phyloP scores from a whole-genome alignment of 306 rosid genomes.

The Corylus heterophylla region DNA sequence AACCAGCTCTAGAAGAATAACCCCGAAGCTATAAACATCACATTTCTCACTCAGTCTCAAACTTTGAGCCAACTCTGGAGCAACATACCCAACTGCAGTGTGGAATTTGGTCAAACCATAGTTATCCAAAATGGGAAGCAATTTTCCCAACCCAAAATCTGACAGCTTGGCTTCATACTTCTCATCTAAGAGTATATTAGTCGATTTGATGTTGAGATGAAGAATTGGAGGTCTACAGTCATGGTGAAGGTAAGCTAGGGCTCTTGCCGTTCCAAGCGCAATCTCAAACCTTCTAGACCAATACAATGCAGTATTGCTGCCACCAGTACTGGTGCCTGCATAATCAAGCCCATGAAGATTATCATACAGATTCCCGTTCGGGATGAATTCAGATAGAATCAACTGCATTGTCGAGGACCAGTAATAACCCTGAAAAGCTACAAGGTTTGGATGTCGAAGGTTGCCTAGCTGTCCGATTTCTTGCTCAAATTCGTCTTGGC shows the following conservation, averaged over 20 bases:
- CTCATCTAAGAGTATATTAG: conserved; percentile 85
- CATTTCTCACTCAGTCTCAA: conserved; percentile 88
- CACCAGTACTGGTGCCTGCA: conserved; percentile 82
- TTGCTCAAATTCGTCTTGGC: conserved; percentile 91
- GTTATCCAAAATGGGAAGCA: conserved; percentile 87
- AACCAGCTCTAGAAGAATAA: conserved; percentile 89
- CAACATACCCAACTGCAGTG: conserved; percentile 86
- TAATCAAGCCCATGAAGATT: conserved; percentile 72
- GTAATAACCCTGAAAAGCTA: conserved; percentile 86
- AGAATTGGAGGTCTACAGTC: conserved; percentile 90
- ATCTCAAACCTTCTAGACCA: conserved; percentile 85
- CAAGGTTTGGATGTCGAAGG: conserved; percentile 74
- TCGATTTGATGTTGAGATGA: conserved; percentile 94
- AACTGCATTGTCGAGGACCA: conserved; percentile 96
- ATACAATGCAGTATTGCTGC: conserved; percentile 58
- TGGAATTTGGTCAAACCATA: conserved; percentile 79
- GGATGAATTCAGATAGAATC: conserved; percentile 83
- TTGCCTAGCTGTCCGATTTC: conserved; percentile 86
- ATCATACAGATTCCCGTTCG: conserved; percentile 84
- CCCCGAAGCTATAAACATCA: conserved; percentile 91
- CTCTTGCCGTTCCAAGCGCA: conserved; percentile 90
- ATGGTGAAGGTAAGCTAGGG: conserved; percentile 91
- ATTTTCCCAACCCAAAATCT: conserved; percentile 84
- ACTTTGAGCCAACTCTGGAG: conserved; percentile 94
- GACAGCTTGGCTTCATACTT: conserved; percentile 81